Evolutionary conservation across 805 yeast genomes (phyloP), one percentile per base, ranked within the genome.

Genomic region (Saccharomycodes ludwigii): DNA sequence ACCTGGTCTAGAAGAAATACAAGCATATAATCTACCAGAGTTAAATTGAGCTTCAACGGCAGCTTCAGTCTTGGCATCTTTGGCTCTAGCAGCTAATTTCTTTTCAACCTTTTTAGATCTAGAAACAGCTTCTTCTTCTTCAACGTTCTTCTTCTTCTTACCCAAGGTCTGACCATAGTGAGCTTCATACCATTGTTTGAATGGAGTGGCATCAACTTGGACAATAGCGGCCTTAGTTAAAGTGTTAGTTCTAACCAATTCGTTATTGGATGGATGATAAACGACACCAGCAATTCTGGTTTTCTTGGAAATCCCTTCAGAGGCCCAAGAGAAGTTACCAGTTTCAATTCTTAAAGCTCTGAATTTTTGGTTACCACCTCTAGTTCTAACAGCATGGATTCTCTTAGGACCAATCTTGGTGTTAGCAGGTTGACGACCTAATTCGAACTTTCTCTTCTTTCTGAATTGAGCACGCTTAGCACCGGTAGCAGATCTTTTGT

Each of bases 401-500:
- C 98, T 84, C 83, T 91, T 91, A 56, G 93, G 66, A 63, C 97
- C 98, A 59, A 91, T 86, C 76, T 84, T 86, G 73, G 98, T 88
- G 86, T 81, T 85, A 63, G 98, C 94, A 58, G 95, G 77, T 76
- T 91, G 98, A 73, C 98, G 91, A 58, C 98, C 98, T 67, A 82
- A 78, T 74, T 88, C 98, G 65, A 91, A 88, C 93, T 88, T 91
- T 78, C 98, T 77, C 95, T 88, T 88, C 88, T 88, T 88, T 84
- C 97, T 88, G 94, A 78, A 83, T 71, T 85, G 94, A 69, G 97
- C 97, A 72, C 96, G 85, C 73, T 85, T 86, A 66, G 98, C 98
- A 81, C 98, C 98, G 63, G 98, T 86, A 69, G 93, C 94, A 59
- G 96, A 71, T 72, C 98, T 93, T 83, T 88, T 88, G 86, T 91